phyloP scores from a whole-genome alignment of 768 basidiomycete species.

The Rossbeevera mucosa region DNA sequence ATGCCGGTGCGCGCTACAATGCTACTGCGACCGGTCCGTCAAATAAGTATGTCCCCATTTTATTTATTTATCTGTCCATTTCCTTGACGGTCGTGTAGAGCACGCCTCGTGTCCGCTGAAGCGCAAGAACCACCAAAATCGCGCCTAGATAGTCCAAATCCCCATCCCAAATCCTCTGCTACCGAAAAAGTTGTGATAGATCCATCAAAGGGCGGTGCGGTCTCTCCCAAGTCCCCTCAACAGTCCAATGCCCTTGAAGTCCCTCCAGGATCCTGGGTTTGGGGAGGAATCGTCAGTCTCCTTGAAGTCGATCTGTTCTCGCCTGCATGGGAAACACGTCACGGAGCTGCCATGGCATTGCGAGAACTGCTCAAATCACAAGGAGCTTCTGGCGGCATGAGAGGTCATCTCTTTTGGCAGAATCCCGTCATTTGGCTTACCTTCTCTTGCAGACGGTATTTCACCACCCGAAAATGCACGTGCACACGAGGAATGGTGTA shows the following conservation, averaged over 20 bases:
- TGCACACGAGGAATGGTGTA: constrained; percentile 84
- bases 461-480: constrained; percentile 54
- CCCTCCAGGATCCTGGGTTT: constrained; percentile 71
- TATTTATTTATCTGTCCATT: constrained; percentile 1
- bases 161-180: constrained; percentile 34
- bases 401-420: constrained; percentile 39
- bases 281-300: constrained; percentile 77
- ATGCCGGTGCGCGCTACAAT: constrained; percentile 56
- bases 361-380: constrained; percentile 84
- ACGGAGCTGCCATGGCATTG: constrained; percentile 89
- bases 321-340: constrained; percentile 87
- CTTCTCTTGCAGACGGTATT: constrained; percentile 42
- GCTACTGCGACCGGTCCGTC: constrained; percentile 53
- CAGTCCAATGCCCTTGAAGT: constrained; percentile 77
- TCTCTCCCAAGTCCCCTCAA: constrained; percentile 72
- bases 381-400: constrained; percentile 79
- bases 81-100: constrained; percentile 39
- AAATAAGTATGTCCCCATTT: constrained; percentile 45
- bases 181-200: constrained; percentile 71
- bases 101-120: constrained; percentile 67
- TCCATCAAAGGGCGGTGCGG: constrained; percentile 80
- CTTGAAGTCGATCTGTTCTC: constrained; percentile 83
- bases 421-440: not conserved
- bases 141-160: constrained; percentile 55
- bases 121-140: constrained; percentile 48